Base-by-base conservation (phyloP, 345 rosid genomes). In the Eucalyptus albens region DNA sequence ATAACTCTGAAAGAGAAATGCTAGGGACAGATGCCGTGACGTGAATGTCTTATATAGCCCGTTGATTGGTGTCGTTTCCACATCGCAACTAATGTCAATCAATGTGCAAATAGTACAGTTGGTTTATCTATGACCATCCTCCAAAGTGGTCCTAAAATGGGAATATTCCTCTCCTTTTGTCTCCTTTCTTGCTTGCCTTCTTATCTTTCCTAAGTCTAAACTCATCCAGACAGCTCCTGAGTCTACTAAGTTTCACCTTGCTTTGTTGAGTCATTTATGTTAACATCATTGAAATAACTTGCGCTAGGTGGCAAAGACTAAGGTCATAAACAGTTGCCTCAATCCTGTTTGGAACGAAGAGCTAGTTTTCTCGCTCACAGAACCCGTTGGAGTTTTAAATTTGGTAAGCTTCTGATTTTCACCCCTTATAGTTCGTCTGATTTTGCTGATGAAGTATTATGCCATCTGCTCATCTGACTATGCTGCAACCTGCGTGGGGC, bases 261-360 rank as follows among this genome's bases (percentile, higher is more conserved):
- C 47, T 77, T 40, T 40, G 26, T 77, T 77, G 15, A 77, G 27
- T 37, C 83, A 53, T 21, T 22, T 22, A 12, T 77, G 6, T 37
- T 11, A 42, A 21, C 29, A 40, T 77, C 85, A 77, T 77, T 26
- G 5, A 40, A 69, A 37, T 40, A 77, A 77, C 27, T 77, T 40
- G 85, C 85, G 6, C 85, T 77, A 77, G 85, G 85, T 77, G 85
- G 98, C 94, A 51, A 98, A 96, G 95, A 98, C 99, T 72, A 98
- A 96, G 93, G 99, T 97, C 85, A 97, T 97, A 89, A 95, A 96
- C 88, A 95, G 98, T 88, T 96, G 99, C 92, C 97, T 98, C 69
- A 96, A 98, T 92, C 99, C 99, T 5, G 96, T 96, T 86, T 98
- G 99, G 99, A 96, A 98, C 59, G 98, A 98, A 94, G 98, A 96